Percentiles rank a stretch among this genome's conserved stretches.
Evolutionary conservation across 2,329 filamentous ascomycete genomes (phyloP).

Genomic region (Botrytis paeoniae): DNA sequence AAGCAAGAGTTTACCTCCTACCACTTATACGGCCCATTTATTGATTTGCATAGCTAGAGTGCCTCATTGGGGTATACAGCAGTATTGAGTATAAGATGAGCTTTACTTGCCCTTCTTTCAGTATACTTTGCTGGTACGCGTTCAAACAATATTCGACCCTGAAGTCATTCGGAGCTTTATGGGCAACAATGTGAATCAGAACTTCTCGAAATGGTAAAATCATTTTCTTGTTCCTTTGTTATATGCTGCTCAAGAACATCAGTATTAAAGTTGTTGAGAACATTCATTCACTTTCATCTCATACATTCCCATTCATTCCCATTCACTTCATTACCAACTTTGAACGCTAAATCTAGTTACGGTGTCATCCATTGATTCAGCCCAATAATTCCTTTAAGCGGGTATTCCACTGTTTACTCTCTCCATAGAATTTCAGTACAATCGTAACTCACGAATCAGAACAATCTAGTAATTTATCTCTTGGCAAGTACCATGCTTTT

Average conservation of each 20-base stretch:
- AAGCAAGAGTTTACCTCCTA: not conserved
- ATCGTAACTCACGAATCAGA: not conserved
- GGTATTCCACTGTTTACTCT: not conserved
- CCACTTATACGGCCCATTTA: too few species aligned
- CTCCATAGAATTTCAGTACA: not conserved
- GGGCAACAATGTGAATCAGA: not conserved
- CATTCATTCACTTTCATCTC: conserved; percentile 12
- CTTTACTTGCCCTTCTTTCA: not conserved
- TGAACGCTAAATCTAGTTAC: not conserved
- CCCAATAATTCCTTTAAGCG: not conserved
- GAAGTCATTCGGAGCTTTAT: not conserved
- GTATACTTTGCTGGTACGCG: not conserved
- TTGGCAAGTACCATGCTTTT: not conserved
- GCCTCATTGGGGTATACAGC: not conserved
- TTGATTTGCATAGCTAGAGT: not conserved
- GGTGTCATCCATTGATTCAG: not conserved
- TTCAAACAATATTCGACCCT: not conserved
- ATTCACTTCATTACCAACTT: conserved; percentile 4
- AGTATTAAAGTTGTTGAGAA: not conserved
- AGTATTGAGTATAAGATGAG: not conserved
- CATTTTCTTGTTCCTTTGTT: not conserved
- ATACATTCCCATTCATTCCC: not conserved
- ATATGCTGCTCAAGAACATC: not conserved
- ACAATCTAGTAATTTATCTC: not conserved
- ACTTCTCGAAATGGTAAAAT: not conserved